These are phyloP conservation scores for Radiomyces spectabilis DNA, from an alignment of 192 early-diverging fungal genomes.

Conservation along the genomic window DNA sequence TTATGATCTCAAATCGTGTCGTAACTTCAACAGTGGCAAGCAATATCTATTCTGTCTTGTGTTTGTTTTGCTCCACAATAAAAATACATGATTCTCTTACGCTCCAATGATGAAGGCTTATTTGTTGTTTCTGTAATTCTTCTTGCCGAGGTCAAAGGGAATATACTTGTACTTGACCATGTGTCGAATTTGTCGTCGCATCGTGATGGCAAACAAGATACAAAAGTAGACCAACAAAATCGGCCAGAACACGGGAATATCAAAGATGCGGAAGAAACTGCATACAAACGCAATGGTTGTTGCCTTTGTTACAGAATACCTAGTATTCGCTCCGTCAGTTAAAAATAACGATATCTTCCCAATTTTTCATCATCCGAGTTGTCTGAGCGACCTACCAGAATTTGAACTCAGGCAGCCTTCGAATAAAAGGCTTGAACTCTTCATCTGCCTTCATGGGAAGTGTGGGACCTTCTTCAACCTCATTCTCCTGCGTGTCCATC, in stretches of 20 bases:
- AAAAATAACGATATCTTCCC: slow-evolving; percentile 5
- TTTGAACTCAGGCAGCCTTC: slow-evolving; percentile 97
- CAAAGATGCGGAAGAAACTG: slow-evolving; percentile 82
- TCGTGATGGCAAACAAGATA: slow-evolving; percentile 89
- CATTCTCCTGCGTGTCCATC: slow-evolving; percentile 53
- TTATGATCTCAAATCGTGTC: too few species aligned
- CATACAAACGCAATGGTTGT: slow-evolving; percentile 78
- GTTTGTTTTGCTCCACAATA: too few species aligned
- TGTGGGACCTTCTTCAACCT: slow-evolving; percentile 54
- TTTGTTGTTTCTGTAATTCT: too few species aligned
- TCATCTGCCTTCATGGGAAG: slow-evolving; percentile 85
- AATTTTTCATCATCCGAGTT: neutral
- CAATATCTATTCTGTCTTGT: too few species aligned
- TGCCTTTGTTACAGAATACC: slow-evolving; percentile 77
- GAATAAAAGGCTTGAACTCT: slow-evolving; percentile 95
- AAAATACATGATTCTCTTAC: too few species aligned
- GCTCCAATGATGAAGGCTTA: too few species aligned
- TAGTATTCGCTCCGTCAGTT: slow-evolving; percentile 11
- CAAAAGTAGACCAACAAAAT: slow-evolving; percentile 95
- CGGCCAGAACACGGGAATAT: slow-evolving; percentile 99
- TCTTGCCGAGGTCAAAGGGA: slow-evolving; percentile 78
- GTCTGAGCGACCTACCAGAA: slow-evolving; percentile 68
- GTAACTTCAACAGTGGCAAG: too few species aligned
- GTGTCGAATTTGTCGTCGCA: slow-evolving; percentile 94
- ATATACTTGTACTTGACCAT: slow-evolving; percentile 96